These are phyloP conservation scores for Lodderomyces elongisporus DNA, from an alignment of 1,139 yeast species.

Conservation along the genomic window DNA sequence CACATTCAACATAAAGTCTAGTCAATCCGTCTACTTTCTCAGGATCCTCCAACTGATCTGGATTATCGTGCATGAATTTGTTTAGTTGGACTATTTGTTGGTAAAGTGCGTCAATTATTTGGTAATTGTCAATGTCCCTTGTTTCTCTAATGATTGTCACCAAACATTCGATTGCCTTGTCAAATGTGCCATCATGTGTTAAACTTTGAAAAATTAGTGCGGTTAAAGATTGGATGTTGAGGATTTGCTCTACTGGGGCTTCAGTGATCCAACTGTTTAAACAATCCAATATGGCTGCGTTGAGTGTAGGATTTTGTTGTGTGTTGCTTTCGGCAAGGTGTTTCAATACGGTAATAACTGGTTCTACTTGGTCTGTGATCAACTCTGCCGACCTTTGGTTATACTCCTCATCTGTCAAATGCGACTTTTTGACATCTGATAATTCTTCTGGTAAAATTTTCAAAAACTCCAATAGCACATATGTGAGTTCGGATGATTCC, in stretches of 20 bases:
- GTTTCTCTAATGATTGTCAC: constrained; percentile 78
- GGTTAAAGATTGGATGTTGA: constrained; percentile 59
- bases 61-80: constrained; percentile 36
- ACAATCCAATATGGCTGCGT: constrained; percentile 59
- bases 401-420: constrained; percentile 79
- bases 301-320: constrained; percentile 13
- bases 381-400: constrained; percentile 56
- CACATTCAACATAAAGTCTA: constrained; percentile 83
- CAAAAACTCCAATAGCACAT: constrained; percentile 60
- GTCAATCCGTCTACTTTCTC: constrained; percentile 72
- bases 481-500: constrained; percentile 9
- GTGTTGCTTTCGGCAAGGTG: constrained; percentile 35
- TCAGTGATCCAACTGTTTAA: constrained; percentile 88
- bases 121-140: constrained; percentile 60
- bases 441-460: constrained; percentile 90
- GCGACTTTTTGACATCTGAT: constrained; percentile 68
- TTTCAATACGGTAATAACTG: constrained; percentile 58
- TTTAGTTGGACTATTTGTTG: constrained; percentile 61
- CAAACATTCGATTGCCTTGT: constrained; percentile 82
- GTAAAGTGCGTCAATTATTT: constrained; percentile 62
- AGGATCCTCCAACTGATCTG: constrained; percentile 50
- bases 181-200: constrained; percentile 63
- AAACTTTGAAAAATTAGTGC: constrained; percentile 67
- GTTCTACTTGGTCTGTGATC: constrained; percentile 62
- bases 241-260: constrained; percentile 63